Evolutionary conservation across 805 yeast species (phyloP), one percentile per base, ranked within the genome.

Genomic region (Barnettozyma populi): DNA sequence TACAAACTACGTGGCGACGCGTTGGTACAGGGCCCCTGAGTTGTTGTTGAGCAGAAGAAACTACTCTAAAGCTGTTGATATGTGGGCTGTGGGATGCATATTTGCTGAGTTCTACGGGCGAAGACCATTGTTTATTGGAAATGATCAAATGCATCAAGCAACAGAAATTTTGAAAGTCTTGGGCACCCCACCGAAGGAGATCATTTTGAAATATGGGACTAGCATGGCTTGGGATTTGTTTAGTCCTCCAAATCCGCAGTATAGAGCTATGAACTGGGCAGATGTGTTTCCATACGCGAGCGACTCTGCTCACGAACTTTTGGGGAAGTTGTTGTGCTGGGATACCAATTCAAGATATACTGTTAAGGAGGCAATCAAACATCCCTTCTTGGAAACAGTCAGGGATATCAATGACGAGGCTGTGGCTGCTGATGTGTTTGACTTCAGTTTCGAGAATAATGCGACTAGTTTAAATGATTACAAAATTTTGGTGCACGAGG

Each of bases 21-120:
- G 97, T 49, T 90, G 97, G 96, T 90, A 90, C 60, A 72, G 98
- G 40, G 97, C 97, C 0, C 98, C 98, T 0, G 98, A 90, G 59
- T 71, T 90, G 42, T 78, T 90, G 39, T 65, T 90, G 31, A 75
- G 86, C 10, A 72, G 76, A 48, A 74, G 72, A 44, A 59, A 56
- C 16, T 88, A 88, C 60, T 75, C 80, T 4, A 84, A 84, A 48
- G 73, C 79, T 2, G 84, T 90, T 41, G 98, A 90, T 63, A 72
- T 90, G 71, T 90, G 98, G 98, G 90, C 97, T 0, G 79, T 84
- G 9, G 98, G 97, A 1, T 90, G 97, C 60, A 89, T 90, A 9
- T 66, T 90, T 50, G 95, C 84, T 2, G 98, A 90, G 63, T 70
- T 90, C 43, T 86, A 85, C 53, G 87, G 89, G 0, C 71, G 97